Evolutionary conservation across 148 eudicot genomes (phyloP), one percentile per base, ranked within the genome.

Genomic region (Mesembryanthemum crystallinum): DNA sequence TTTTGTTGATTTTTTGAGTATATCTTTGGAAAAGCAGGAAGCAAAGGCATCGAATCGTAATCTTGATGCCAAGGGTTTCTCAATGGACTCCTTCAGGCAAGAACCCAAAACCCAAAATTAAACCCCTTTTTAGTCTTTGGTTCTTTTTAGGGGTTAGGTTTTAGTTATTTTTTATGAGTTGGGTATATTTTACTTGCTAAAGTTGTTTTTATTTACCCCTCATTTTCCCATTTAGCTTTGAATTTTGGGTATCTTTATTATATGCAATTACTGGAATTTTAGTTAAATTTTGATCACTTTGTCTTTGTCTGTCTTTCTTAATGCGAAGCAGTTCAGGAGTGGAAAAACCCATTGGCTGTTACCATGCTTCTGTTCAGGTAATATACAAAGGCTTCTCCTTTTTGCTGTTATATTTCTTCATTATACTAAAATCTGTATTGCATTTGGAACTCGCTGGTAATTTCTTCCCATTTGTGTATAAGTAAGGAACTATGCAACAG

Each of bases 301-400:
- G n/a, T 57, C 0, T 21, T 8, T 57, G 27, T 57, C 61, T 57
- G 27, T 57, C 61, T 57, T 57, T 27, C 12, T 29, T 27, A 4
- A 28, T 45, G 43, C 12, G 55, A 49, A 52, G 76, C 83, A 89
- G 93, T 84, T 49, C 82, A 74, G 92, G 81, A 67, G 58, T 73
- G 61, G 92, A 87, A 51, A 89, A 85, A 74, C 87, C 97, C 17
- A 87, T 94, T 64, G 93, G 96, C 54, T 92, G 89, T 82, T 92
- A 92, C 73, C 77, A 81, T 80, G 88, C 98, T 76, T 85, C 97
- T 35, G 79, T 89, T 78, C 98, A 94, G 98, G 98, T 94, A 57
- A n/a, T 94, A 85, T 66, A 23, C 6, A 57, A n/a, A 21, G 61
- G 45, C 66, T 30, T 32, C 51, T 35, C 57, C 27, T 10, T 49